Evolutionary conservation across 176 grass and related monocot genomes (phyloP).

Genomic region (Canna indica): DNA sequence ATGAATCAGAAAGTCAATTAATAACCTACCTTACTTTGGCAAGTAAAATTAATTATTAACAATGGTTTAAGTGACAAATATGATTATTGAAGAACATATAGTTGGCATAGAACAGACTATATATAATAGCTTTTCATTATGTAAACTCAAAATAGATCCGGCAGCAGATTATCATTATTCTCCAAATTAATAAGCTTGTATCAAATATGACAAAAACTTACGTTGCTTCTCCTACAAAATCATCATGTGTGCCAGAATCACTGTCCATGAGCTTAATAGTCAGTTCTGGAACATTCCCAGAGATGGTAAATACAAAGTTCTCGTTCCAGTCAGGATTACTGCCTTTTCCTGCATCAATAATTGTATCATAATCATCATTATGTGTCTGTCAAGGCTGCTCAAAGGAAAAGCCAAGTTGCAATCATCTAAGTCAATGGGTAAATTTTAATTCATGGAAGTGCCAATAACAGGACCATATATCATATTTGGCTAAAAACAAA

Average conservation of each 20-base stretch:
- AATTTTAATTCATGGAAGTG: too few relatives aligned
- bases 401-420: background rate
- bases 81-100: too few relatives aligned
- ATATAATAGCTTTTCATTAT: background rate
- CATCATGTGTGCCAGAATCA: conserved; percentile 49
- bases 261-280: conserved; percentile 78
- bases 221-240: conserved; percentile 80
- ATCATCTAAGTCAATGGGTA: background rate
- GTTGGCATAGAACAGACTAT: too few relatives aligned
- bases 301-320: conserved; percentile 75
- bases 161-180: background rate
- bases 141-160: background rate
- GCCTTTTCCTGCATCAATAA: conserved; percentile 58
- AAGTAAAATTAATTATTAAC: background rate
- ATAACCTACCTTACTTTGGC: background rate
- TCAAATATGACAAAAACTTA: conserved; percentile 23
- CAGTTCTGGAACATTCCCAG: conserved; percentile 45
- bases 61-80: too few relatives aligned
- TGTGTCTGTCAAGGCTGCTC: too few relatives aligned
- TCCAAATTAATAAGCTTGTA: background rate
- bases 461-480: too few relatives aligned
- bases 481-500: too few relatives aligned
- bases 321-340: conserved; percentile 85
- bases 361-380: background rate
- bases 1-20: background rate